Percentiles rank a stretch among this genome's conserved stretches.
These are phyloP conservation scores for Phaeolepiota aurea DNA, from an alignment of 768 basidiomycete species.

Conservation along the genomic window DNA sequence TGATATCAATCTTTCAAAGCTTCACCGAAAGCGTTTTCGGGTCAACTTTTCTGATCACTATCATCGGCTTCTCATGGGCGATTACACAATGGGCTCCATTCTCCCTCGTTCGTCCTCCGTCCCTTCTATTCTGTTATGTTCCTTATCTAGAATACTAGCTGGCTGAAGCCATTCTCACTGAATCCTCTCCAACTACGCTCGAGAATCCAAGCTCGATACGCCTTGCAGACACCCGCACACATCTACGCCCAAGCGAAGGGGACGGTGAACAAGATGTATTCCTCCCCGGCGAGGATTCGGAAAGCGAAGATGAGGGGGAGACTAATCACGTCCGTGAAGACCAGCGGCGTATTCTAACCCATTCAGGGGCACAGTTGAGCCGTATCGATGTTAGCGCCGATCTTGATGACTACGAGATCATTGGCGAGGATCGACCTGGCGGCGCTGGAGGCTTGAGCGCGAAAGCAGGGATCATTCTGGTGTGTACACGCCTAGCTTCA, in stretches of 20 bases:
- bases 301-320: constrained; percentile 19
- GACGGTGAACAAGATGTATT: constrained; percentile 21
- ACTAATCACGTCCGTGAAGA: constrained; percentile 10
- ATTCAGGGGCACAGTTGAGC: constrained; percentile 41
- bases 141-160: constrained; percentile 35
- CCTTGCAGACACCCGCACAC: constrained; percentile 35
- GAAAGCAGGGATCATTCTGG: constrained; percentile 85
- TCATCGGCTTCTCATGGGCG: constrained; percentile 91
- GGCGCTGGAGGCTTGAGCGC: constrained; percentile 44
- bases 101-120: constrained; percentile 52
- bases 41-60: constrained; percentile 66
- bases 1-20: constrained; percentile 26
- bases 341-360: constrained; percentile 24
- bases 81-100: constrained; percentile 91
- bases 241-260: constrained; percentile 11
- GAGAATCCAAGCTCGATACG: constrained; percentile 30
- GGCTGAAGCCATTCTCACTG: constrained; percentile 77
- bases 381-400: constrained; percentile 27
- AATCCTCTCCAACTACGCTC: constrained; percentile 26
- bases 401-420: constrained; percentile 18
- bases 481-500: constrained; percentile 23
- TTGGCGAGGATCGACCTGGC: constrained; percentile 3
- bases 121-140: neutral
- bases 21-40: constrained; percentile 62
- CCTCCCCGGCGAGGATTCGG: constrained; percentile 20